Evolutionary conservation across 768 basidiomycete genomes (phyloP).

Genomic region (Leccinum subtestaceum): DNA sequence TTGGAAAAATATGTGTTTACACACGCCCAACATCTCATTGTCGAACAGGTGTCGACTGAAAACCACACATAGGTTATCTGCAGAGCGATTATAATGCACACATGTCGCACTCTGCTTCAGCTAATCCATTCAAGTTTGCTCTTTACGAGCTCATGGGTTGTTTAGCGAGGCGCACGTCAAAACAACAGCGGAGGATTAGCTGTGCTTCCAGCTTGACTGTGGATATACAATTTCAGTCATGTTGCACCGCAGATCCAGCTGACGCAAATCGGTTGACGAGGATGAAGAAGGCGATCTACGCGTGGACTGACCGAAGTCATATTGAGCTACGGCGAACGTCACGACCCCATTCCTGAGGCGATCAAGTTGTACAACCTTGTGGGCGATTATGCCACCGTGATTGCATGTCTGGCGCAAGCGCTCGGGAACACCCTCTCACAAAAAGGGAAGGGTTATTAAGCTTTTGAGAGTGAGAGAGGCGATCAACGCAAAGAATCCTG

Average conservation of each 20-base stretch:
- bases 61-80: conserved; percentile 74
- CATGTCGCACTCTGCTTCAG: conserved; percentile 82
- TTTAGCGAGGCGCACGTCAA: conserved; percentile 85
- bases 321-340: conserved; percentile 74
- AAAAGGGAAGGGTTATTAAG: conserved; percentile 66
- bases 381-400: conserved; percentile 84
- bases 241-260: conserved; percentile 1
- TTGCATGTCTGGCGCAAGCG: conserved; percentile 82
- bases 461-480: conserved; percentile 81
- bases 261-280: conserved; percentile 56
- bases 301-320: conserved; percentile 72
- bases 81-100: conserved; percentile 80
- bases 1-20: background rate
- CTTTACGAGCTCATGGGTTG: conserved; percentile 95
- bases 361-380: conserved; percentile 96
- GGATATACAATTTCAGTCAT: background rate
- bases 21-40: background rate
- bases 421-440: conserved; percentile 78
- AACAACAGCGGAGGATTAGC: conserved; percentile 93
- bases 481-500: conserved; percentile 68
- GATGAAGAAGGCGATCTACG: conserved; percentile 72
- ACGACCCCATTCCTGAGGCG: conserved; percentile 83
- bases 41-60: conserved; percentile 50
- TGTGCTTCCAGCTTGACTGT: conserved; percentile 97
- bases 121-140: conserved; percentile 94